Percentiles rank a stretch among this genome's conserved stretches.
phyloP scores from a whole-genome alignment of 352 stramenopile species.

The Phytopythium mirpurense region DNA sequence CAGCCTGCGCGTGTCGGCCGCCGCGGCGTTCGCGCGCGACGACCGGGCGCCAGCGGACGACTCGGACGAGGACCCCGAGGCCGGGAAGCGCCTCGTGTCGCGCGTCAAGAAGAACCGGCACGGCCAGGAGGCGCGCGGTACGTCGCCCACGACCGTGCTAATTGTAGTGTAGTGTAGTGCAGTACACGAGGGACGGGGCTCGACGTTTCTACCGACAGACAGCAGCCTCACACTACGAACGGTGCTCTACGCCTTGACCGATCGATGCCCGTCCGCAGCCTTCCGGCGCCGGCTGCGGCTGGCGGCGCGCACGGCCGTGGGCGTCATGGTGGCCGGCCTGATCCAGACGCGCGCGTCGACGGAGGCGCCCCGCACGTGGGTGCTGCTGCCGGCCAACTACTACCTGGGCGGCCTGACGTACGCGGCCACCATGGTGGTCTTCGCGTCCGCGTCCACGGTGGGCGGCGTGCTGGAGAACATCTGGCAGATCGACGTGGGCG shows the following conservation, averaged over 20 bases:
- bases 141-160: neutral
- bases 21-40: slow-evolving; percentile 9
- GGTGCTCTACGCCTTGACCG: too few species aligned
- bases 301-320: slow-evolving; percentile 40
- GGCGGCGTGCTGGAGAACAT: slow-evolving; percentile 58
- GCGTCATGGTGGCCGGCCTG: slow-evolving; percentile 52
- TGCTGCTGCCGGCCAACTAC: slow-evolving; percentile 53
- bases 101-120: slow-evolving; percentile 36
- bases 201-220: too few species aligned
- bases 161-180: too few species aligned
- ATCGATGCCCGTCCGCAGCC: slow-evolving; percentile 12
- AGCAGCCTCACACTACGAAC: too few species aligned
- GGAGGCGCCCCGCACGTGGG: slow-evolving; percentile 23
- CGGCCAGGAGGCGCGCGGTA: slow-evolving; percentile 23
- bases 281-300: slow-evolving; percentile 37
- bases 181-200: too few species aligned
- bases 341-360: slow-evolving; percentile 40
- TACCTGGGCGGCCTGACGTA: slow-evolving; percentile 60
- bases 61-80: neutral
- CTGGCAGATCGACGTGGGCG: slow-evolving; percentile 68
- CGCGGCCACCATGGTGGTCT: slow-evolving; percentile 68
- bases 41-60: slow-evolving; percentile 2
- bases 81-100: slow-evolving; percentile 9
- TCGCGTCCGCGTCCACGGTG: slow-evolving; percentile 47
- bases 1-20: slow-evolving; percentile 8